Conservation (phyloP, 345 rosid species). For the Leavenworthia alabamica region DNA sequence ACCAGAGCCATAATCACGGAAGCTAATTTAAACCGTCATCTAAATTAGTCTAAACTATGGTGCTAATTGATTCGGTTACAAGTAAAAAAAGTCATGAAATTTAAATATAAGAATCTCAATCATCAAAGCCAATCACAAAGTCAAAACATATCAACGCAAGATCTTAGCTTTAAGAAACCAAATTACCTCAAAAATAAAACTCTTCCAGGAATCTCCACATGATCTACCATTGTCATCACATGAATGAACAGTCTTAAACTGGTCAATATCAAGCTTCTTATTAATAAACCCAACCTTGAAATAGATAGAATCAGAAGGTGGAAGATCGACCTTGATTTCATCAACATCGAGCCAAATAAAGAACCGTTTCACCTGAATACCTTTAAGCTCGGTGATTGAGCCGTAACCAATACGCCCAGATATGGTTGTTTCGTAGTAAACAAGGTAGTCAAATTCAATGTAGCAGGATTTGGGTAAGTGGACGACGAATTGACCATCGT, state of each 20-base stretch:
- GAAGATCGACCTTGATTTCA: conserved; percentile 84
- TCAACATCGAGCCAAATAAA: conserved; percentile 79
- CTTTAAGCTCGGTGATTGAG: conserved; percentile 59
- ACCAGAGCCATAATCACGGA: not conserved
- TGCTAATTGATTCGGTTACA: not conserved
- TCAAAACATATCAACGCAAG: not conserved
- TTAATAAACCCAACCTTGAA: conserved; percentile 83
- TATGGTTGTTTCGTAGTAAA: conserved; percentile 60
- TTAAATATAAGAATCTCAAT: not conserved
- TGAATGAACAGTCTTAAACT: conserved; percentile 76
- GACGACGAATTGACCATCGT: conserved; percentile 62
- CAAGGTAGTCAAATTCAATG: conserved; percentile 74
- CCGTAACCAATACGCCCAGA: conserved; percentile 70
- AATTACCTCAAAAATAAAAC: conserved; percentile 20
- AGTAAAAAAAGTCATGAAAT: not conserved
- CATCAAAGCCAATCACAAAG: conserved; percentile 4
- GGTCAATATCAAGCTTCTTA: conserved; percentile 75
- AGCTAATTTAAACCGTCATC: not conserved
- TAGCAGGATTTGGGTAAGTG: conserved; percentile 46
- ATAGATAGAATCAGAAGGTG: conserved; percentile 74
- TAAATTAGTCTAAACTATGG: not conserved
- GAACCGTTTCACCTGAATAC: conserved; percentile 73
- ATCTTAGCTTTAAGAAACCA: not conserved
- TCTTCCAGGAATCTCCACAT: conserved; percentile 23
- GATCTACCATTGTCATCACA: conserved; percentile 34